Conservation (phyloP, 352 stramenopile genomes). For the Pythium brachiatum region DNA sequence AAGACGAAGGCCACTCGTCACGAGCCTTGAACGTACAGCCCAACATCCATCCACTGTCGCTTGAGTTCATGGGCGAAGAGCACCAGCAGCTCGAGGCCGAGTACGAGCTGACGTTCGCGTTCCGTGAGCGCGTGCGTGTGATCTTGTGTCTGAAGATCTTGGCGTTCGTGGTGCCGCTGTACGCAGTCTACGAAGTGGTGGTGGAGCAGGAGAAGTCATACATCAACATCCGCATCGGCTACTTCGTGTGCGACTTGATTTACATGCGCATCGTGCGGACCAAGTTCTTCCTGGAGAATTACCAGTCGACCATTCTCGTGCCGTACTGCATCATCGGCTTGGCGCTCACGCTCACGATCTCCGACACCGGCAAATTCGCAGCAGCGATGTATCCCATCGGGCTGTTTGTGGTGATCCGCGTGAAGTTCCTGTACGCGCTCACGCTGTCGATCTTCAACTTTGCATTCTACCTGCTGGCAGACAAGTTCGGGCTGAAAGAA, state of each 20-base stretch:
- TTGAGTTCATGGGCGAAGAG: constrained; percentile 86
- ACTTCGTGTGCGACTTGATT: constrained; percentile 67
- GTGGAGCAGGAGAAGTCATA: constrained; percentile 62
- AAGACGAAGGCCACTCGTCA: constrained; percentile 70
- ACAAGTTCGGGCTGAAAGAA: constrained; percentile 42
- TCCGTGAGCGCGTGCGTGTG: constrained; percentile 62
- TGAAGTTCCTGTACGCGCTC: constrained; percentile 83
- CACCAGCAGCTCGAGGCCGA: constrained; percentile 72
- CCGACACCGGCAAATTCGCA: constrained; percentile 80
- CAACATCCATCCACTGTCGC: constrained; percentile 66
- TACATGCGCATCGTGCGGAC: constrained; percentile 71
- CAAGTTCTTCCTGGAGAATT: constrained; percentile 72
- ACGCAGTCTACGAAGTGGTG: constrained; percentile 68
- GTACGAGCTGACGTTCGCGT: constrained; percentile 72
- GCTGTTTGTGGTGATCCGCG: constrained; percentile 79
- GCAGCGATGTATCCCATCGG: constrained; percentile 75
- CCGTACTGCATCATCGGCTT: constrained; percentile 71
- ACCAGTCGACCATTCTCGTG: constrained; percentile 68
- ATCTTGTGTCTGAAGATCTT: constrained; percentile 73
- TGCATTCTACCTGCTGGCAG: constrained; percentile 71
- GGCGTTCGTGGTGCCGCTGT: constrained; percentile 66
- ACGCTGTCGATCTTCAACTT: constrained; percentile 79
- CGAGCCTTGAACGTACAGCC: constrained; percentile 61
- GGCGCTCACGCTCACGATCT: constrained; percentile 79
- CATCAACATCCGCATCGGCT: constrained; percentile 57